Evolutionary conservation across 2,329 filamentous ascomycete species (phyloP).

Genomic region (Truncatella angustata): DNA sequence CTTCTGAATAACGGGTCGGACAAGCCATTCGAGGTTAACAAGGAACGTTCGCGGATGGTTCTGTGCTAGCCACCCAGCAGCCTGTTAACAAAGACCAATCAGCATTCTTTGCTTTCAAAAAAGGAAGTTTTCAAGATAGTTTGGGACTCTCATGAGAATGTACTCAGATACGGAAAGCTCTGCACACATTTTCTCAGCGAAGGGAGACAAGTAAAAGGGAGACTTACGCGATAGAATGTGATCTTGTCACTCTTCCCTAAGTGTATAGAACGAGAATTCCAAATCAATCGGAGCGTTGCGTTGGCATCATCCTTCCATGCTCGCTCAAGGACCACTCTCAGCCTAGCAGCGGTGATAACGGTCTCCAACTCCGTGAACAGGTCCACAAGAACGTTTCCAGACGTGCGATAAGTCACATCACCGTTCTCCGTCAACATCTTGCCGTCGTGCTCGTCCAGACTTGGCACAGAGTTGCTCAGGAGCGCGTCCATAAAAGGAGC

Average conservation of each 20-base stretch:
- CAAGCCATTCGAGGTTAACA: constrained; percentile 53
- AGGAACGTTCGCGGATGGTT: constrained; percentile 54
- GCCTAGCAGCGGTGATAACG: constrained; percentile 30
- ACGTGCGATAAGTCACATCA: constrained; percentile 47
- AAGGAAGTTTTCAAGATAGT: too few species aligned
- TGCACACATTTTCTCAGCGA: too few species aligned
- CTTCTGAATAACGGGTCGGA: constrained; percentile 54
- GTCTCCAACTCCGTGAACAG: constrained; percentile 53
- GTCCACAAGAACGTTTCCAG: constrained; percentile 46
- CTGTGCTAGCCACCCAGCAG: constrained; percentile 54
- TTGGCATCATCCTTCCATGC: constrained; percentile 50
- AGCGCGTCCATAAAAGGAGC: background rate
- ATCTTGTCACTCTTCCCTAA: constrained; percentile 50
- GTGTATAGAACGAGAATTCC: constrained; percentile 60
- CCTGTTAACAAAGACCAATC: too few species aligned
- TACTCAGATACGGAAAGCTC: too few species aligned
- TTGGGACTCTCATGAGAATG: too few species aligned
- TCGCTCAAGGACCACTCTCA: constrained; percentile 40
- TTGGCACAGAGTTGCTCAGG: background rate
- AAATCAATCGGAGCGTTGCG: constrained; percentile 56
- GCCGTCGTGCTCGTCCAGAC: background rate
- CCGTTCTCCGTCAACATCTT: constrained; percentile 52
- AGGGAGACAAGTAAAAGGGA: too few species aligned
- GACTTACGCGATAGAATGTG: constrained; percentile 51
- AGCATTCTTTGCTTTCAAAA: too few species aligned